phyloP scores from a whole-genome alignment of 2,329 filamentous ascomycete genomes.

The Sporothrix brasiliensis region DNA sequence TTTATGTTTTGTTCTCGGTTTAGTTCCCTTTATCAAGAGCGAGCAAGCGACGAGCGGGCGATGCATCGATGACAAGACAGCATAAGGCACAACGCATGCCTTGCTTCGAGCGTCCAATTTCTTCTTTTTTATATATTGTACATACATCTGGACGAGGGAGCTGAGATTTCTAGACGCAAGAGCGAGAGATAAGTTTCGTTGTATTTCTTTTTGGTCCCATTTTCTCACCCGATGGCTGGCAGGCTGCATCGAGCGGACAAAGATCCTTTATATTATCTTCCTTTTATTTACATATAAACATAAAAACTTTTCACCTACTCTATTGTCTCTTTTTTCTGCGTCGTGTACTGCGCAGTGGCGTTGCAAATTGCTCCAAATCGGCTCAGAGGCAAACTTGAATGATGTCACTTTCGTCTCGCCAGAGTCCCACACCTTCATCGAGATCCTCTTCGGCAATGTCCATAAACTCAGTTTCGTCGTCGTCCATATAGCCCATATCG shows the following conservation, averaged over 20 bases:
- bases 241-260: conserved; percentile 34
- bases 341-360: too few relatives aligned
- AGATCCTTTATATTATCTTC: conserved; percentile 1
- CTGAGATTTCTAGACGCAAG: background rate
- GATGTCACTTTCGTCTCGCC: conserved; percentile 21
- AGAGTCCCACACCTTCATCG: conserved; percentile 24
- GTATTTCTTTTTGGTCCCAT: background rate
- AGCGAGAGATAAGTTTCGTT: background rate
- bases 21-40: background rate
- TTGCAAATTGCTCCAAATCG: too few relatives aligned
- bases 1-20: background rate
- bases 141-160: conserved; percentile 2
- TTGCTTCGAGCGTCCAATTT: background rate
- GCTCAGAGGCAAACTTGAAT: background rate
- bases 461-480: conserved; percentile 24
- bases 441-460: conserved; percentile 24
- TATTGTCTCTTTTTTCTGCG: background rate
- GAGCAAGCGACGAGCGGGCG: background rate
- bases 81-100: background rate
- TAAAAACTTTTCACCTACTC: background rate
- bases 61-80: background rate
- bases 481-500: background rate
- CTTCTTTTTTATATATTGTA: background rate
- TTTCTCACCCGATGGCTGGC: conserved; percentile 33
- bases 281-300: background rate